phyloP scores from a whole-genome alignment of 2,329 filamentous ascomycete genomes.

The Stachybotrys echinatus region DNA sequence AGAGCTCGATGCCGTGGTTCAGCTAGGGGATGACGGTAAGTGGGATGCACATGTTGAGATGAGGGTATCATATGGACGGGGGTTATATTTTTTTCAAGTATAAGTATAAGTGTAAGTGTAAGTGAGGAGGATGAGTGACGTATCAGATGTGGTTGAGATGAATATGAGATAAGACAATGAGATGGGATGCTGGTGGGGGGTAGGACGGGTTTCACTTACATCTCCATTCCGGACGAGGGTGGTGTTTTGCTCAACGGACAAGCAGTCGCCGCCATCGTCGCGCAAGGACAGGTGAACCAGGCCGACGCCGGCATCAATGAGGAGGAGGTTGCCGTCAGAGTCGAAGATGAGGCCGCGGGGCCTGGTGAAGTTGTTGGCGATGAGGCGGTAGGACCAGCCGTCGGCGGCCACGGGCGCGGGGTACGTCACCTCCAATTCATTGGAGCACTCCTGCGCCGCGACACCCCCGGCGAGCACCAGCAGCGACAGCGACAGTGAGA shows the following conservation, averaged over 20 bases:
- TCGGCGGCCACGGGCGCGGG: conserved; percentile 29
- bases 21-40: conserved; percentile 27
- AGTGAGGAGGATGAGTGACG: background rate
- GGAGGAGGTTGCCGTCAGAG: conserved; percentile 35
- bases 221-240: conserved; percentile 27
- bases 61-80: too few relatives aligned
- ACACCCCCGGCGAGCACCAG: background rate
- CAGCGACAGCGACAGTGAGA: background rate
- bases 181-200: too few relatives aligned
- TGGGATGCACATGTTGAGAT: background rate
- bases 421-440: conserved; percentile 27
- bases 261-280: conserved; percentile 36
- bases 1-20: conserved; percentile 52
- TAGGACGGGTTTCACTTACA: conserved; percentile 18
- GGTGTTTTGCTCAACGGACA: conserved; percentile 28
- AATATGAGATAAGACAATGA: background rate
- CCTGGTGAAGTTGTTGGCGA: conserved; percentile 32
- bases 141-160: background rate
- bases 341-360: conserved; percentile 44
- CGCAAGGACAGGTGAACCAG: conserved; percentile 34
- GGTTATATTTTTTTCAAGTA: too few relatives aligned
- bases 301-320: conserved; percentile 37
- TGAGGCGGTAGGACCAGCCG: conserved; percentile 39
- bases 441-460: conserved; percentile 20
- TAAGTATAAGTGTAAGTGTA: background rate